phyloP scores from a whole-genome alignment of 345 rosid species.

The Barbarea vulgaris region DNA sequence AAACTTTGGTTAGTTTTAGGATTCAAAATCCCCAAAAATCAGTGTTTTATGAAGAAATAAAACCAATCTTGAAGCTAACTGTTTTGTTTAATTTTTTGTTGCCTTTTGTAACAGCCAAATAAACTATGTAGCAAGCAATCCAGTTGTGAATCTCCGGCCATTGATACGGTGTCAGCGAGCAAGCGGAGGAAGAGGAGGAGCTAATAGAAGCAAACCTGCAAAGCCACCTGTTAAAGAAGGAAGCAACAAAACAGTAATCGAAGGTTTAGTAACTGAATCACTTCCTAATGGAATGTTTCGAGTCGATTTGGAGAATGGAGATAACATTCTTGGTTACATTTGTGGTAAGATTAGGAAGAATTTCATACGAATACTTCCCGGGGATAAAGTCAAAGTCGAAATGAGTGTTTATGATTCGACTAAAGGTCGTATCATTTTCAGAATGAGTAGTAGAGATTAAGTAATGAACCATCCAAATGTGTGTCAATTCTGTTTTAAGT shows the following conservation, averaged over 20 bases:
- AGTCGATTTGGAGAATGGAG: slow-evolving; percentile 59
- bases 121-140: slow-evolving; percentile 26
- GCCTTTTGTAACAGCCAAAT: slow-evolving; percentile 27
- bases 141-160: slow-evolving; percentile 12
- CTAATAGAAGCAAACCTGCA: slow-evolving; percentile 39
- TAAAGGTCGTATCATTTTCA: slow-evolving; percentile 75
- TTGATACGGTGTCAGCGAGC: slow-evolving; percentile 44
- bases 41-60: background rate
- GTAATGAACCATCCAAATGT: background rate
- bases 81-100: background rate
- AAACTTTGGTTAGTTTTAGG: background rate
- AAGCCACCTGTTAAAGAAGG: slow-evolving; percentile 42
- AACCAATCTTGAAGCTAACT: background rate
- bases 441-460: slow-evolving; percentile 48
- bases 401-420: slow-evolving; percentile 82
- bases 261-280: slow-evolving; percentile 51
- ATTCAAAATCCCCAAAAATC: background rate
- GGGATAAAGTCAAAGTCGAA: slow-evolving; percentile 85
- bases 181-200: slow-evolving; percentile 41
- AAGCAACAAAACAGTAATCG: slow-evolving; percentile 46
- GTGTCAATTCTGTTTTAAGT: slow-evolving; percentile 5
- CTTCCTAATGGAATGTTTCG: slow-evolving; percentile 68
- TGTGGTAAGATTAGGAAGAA: slow-evolving; percentile 91
- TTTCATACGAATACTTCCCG: slow-evolving; percentile 81
- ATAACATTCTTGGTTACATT: slow-evolving; percentile 73